Conservation (phyloP, 2,329 filamentous ascomycete genomes). For the Emericellopsis atlantica region DNA sequence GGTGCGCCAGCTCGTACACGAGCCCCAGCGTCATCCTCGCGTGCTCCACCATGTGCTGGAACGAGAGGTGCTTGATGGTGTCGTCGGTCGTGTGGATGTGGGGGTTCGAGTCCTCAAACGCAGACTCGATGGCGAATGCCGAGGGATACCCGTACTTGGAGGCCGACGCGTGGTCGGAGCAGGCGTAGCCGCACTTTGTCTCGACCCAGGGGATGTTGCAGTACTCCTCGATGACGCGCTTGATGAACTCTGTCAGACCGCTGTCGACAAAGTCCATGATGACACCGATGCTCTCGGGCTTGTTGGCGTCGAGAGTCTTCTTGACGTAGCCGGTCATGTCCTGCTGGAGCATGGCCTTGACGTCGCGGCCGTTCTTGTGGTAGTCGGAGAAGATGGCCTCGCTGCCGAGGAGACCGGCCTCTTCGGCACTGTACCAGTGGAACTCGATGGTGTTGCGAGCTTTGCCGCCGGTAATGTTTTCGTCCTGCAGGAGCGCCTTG, state of each 20-base stretch:
- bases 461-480: slow-evolving; percentile 57
- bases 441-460: slow-evolving; percentile 85
- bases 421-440: slow-evolving; percentile 90
- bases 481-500: slow-evolving; percentile 63
- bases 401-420: slow-evolving; percentile 75
- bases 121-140: slow-evolving; percentile 65
- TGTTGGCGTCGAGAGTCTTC: slow-evolving; percentile 68
- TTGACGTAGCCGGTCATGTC: slow-evolving; percentile 93
- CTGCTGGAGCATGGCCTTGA: slow-evolving; percentile 97
- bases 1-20: slow-evolving; percentile 73
- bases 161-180: slow-evolving; percentile 62
- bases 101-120: slow-evolving; percentile 52
- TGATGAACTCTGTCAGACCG: slow-evolving; percentile 78
- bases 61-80: slow-evolving; percentile 59
- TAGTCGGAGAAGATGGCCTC: slow-evolving; percentile 83
- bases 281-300: slow-evolving; percentile 77
- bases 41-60: slow-evolving; percentile 88
- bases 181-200: slow-evolving; percentile 83
- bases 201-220: slow-evolving; percentile 66
- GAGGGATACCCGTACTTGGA: slow-evolving; percentile 64
- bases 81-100: slow-evolving; percentile 63
- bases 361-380: slow-evolving; percentile 55
- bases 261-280: slow-evolving; percentile 86
- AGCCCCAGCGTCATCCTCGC: slow-evolving; percentile 73
- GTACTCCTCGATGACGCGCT: slow-evolving; percentile 60